phyloP scores from a whole-genome alignment of 2,329 filamentous ascomycete species.

The Sporothrix schenckii region DNA sequence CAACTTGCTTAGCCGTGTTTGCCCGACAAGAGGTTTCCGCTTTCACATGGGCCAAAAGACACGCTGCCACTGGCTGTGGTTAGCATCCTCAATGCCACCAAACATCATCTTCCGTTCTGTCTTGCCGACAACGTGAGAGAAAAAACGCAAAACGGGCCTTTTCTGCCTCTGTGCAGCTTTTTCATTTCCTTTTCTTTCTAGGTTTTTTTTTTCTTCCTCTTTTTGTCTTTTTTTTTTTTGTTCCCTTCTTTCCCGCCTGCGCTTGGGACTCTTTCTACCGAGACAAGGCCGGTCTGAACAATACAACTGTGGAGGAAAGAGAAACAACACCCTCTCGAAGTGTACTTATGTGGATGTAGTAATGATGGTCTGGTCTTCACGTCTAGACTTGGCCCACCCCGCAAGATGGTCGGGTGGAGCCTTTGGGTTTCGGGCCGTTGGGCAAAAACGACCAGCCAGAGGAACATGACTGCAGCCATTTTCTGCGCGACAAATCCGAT shows the following conservation, averaged over 20 bases:
- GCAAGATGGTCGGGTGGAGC: conserved; percentile 25
- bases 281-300: background rate
- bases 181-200: too few relatives aligned
- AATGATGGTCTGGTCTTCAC: background rate
- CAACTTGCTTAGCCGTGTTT: conserved; percentile 24
- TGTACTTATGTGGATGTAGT: background rate
- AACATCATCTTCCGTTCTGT: background rate
- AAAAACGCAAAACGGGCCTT: background rate
- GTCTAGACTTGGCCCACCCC: conserved; percentile 13
- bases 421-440: conserved; percentile 29
- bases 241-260: background rate
- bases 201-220: background rate
- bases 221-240: background rate
- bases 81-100: background rate
- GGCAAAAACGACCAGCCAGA: conserved; percentile 26
- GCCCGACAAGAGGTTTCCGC: conserved; percentile 6
- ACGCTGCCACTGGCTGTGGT: conserved; percentile 29
- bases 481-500: background rate
- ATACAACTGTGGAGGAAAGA: background rate
- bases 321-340: background rate
- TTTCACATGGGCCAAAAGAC: conserved; percentile 29
- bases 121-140: background rate
- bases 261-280: background rate
- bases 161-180: background rate
- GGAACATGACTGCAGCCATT: background rate